Base-by-base conservation (phyloP, 768 basidiomycete species). In the Cystofilobasidium ferigula region DNA sequence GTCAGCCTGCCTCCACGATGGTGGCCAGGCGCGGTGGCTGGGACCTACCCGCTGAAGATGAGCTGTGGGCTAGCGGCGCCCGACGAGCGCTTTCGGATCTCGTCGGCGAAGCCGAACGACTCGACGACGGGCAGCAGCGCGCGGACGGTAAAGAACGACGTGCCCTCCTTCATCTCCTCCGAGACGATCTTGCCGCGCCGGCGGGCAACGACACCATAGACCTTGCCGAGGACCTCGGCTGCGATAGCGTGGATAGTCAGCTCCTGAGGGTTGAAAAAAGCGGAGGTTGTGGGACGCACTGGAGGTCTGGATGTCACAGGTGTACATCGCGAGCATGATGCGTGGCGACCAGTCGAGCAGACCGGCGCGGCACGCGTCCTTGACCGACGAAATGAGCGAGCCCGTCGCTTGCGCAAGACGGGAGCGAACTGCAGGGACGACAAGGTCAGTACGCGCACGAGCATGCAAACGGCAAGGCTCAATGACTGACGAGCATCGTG, bases 141-240 rank as follows among this genome's bases (percentile, higher is more conserved):
- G 9, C 86, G 83, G 26, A 99, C 85, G 13, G 86, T 91, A 78
- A 99, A 95, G 78, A 95, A 93, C 0, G 87, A 82, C 0, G 92
- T 95, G 0, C 95, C 92, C 74, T 98, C 93, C 74, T 92, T 97
- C 92, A 98, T 94, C 75, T 98, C 95, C 73, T 98, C 95, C 18
- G 92, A 87, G 4, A 97, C 83, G 68, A 99, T 94, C 56, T 87
- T 81, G 2, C 95, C 95, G 59, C 90, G 84, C 69, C 94, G 84
- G 74, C 86, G 85, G 0, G 94, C 86, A 5, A 98, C 88, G 24
- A 98, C 95, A 12, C 85, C 93, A 71, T 98, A 98, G 1, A 98
- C 92, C 74, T 94, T 98, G 2, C 95, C 95, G 59, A 99, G 81
- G 0, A 98, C 95, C 69, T 99, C 95, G 73, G 90, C 93, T 93